Evolutionary conservation across 208 protist genomes (phyloP).

Genomic region (Novymonas esmeraldas): DNA sequence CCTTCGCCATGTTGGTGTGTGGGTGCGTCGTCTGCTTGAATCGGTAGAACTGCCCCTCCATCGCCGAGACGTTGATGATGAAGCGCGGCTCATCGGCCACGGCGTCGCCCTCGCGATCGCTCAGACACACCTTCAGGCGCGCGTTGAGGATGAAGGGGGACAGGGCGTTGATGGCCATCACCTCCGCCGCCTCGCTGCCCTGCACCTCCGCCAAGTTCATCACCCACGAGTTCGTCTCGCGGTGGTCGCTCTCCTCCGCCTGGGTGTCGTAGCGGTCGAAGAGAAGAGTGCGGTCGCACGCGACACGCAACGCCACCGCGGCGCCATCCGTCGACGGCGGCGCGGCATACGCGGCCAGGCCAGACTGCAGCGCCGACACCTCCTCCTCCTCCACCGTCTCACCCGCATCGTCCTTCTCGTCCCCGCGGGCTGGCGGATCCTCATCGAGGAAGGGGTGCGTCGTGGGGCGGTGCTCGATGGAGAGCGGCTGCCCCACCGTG

Average conservation of each 20-base stretch:
- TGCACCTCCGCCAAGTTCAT: constrained; percentile 90
- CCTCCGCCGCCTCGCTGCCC: constrained; percentile 93
- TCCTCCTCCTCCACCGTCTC: neutral
- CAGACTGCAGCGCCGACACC: neutral
- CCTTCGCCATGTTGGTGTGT: constrained; percentile 99
- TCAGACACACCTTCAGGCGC: constrained; percentile 88
- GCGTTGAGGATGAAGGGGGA: constrained; percentile 96
- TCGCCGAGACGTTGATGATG: constrained; percentile 98
- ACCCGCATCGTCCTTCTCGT: neutral
- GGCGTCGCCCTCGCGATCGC: constrained; percentile 63
- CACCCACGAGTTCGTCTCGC: constrained; percentile 92
- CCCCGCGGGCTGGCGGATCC: neutral
- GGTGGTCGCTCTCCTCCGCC: constrained; percentile 86
- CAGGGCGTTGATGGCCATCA: constrained; percentile 97
- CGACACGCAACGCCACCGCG: constrained; percentile 11
- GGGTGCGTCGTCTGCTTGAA: constrained; percentile 94
- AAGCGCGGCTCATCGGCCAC: constrained; percentile 77
- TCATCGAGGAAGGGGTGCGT: constrained; percentile 49
- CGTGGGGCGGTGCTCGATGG: constrained; percentile 61
- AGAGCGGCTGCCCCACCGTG: constrained; percentile 68
- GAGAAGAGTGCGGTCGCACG: constrained; percentile 36
- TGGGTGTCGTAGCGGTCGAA: constrained; percentile 92
- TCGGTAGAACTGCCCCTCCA: constrained; percentile 97
- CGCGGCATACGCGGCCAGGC: neutral
- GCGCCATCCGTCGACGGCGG: constrained; percentile 1